These are phyloP conservation scores for Verbena officinalis DNA, from an alignment of 257 asterid species.

Conservation along the genomic window DNA sequence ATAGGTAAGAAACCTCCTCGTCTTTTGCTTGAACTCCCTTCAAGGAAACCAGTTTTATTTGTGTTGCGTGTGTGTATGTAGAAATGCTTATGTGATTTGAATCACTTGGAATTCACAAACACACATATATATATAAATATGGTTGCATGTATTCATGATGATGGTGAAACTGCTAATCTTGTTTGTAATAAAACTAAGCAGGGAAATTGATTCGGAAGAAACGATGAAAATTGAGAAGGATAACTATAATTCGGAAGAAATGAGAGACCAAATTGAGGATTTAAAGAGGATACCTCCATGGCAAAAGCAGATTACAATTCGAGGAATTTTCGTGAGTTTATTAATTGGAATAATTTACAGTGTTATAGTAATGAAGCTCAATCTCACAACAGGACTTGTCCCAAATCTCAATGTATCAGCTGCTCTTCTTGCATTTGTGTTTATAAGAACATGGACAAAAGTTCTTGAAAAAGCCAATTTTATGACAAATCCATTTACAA, in stretches of 20 bases:
- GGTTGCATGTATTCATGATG: too few species aligned
- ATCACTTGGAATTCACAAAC: not conserved
- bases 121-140: too few species aligned
- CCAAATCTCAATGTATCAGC: conserved; percentile 96
- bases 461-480: conserved; percentile 58
- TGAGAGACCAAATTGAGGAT: conserved; percentile 31
- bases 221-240: conserved; percentile 35
- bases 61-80: not conserved
- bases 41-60: not conserved
- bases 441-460: conserved; percentile 73
- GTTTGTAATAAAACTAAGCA: conserved; percentile 7
- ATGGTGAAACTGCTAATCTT: not conserved
- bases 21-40: not conserved
- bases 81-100: not conserved
- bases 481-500: conserved; percentile 65
- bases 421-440: conserved; percentile 79
- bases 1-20: conserved; percentile 18
- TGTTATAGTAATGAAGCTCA: conserved; percentile 72
- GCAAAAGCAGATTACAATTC: conserved; percentile 64
- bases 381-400: conserved; percentile 77
- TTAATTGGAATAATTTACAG: conserved; percentile 70
- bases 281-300: conserved; percentile 72
- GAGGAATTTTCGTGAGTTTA: conserved; percentile 73
- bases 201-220: conserved; percentile 29
- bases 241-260: conserved; percentile 29